Base-by-base conservation (phyloP, 257 asterid species). In the Paulownia fortunei region DNA sequence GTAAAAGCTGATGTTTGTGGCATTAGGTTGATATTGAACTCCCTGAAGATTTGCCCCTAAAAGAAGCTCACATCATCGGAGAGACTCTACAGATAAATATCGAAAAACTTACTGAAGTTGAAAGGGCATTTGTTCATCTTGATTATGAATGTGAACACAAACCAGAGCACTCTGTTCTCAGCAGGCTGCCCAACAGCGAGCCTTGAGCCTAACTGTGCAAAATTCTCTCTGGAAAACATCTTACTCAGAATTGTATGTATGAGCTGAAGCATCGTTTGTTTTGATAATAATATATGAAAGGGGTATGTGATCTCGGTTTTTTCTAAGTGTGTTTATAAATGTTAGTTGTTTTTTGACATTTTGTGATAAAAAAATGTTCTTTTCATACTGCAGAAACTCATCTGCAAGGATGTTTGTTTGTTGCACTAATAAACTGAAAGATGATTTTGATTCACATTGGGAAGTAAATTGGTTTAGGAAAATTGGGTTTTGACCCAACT, bases 71-170 rank as follows among this genome's bases (percentile, higher is more conserved):
- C 82, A 58, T 87, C 11, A 89, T 92, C 2, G 98, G 97, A 54
- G 98, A 94, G 76, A 69, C 84, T 10, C 84, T 94, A 18, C 98
- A 94, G 79, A 87, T 88, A 70, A 94, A 94, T 78, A 69, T 94
- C 13, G 98, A 94, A 82, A 87, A 89, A 80, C 97, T 94, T n/a
- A 60, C 89, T 23, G 98, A 94, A 74, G 98, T 94, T 5, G 98
- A 94, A 49, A 85, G 98, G 72, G 98, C 98, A 10, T 94, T 94
- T 42, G 98, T 94, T 68, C 98, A 94, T 77, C 79, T 91, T 27
- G 98, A 92, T 76, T 86, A 79, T 16, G 98, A 94, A 85, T 92
- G 97, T 26, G 87, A 87, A 4, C 98, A 94, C 88, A 92, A 91
- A 76, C 98, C 98, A 8, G 98, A 92, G 84, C 98, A 94, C 80